Evolutionary conservation across 1,284 basidiomycete genomes (phyloP).

Genomic region (Trichosporon coremiiforme): DNA sequence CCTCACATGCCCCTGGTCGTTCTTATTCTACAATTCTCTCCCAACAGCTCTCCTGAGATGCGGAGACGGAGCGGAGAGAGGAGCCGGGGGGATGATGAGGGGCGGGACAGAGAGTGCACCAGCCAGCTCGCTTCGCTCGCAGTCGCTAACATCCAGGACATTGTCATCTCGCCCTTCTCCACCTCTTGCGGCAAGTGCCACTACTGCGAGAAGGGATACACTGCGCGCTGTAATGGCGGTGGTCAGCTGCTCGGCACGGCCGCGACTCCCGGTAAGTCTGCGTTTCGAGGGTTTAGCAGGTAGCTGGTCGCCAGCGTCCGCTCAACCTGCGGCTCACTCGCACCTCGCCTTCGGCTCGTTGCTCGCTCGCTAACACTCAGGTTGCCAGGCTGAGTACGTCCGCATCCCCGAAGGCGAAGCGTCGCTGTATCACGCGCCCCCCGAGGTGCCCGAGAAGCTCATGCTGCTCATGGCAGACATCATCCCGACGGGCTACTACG

Average conservation of each 20-base stretch:
- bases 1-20: too few species aligned
- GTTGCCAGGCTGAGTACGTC: slow-evolving; percentile 76
- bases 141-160: slow-evolving; percentile 57
- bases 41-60: too few species aligned
- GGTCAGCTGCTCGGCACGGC: slow-evolving; percentile 57
- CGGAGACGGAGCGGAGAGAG: too few species aligned
- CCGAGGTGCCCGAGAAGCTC: slow-evolving; percentile 51
- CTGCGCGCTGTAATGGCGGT: slow-evolving; percentile 68
- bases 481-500: slow-evolving; percentile 57
- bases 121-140: background rate
- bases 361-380: background rate
- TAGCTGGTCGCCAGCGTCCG: too few species aligned
- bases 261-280: slow-evolving; percentile 66
- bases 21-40: too few species aligned
- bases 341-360: background rate
- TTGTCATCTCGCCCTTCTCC: slow-evolving; percentile 85
- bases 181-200: slow-evolving; percentile 65
- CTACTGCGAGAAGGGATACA: slow-evolving; percentile 73
- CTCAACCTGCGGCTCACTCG: background rate
- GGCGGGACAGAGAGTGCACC: too few species aligned
- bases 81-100: too few species aligned
- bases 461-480: slow-evolving; percentile 58
- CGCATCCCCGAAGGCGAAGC: slow-evolving; percentile 64
- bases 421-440: slow-evolving; percentile 54
- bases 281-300: too few species aligned